phyloP scores from a whole-genome alignment of 2,329 filamentous ascomycete genomes.

The Xylaria sp. region DNA sequence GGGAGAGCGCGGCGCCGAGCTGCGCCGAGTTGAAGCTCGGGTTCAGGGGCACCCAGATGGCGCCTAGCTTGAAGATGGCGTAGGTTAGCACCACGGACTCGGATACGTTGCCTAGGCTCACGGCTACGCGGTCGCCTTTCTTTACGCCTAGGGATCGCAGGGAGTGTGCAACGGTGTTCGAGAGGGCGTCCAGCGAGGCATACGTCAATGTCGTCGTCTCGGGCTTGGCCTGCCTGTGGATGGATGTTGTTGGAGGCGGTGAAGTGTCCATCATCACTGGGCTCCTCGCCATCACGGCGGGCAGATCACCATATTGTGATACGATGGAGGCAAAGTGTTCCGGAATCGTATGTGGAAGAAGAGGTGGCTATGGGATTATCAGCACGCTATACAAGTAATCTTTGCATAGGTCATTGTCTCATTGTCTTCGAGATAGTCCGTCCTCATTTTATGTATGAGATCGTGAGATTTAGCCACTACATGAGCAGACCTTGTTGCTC shows the following conservation, averaged over 20 bases:
- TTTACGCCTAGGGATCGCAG: slow-evolving; percentile 75
- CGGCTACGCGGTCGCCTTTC: slow-evolving; percentile 86
- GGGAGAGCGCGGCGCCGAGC: slow-evolving; percentile 79
- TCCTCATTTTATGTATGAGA: not conserved
- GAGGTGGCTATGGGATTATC: slow-evolving; percentile 64
- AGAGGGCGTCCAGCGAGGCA: slow-evolving; percentile 75
- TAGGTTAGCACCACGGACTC: slow-evolving; percentile 90
- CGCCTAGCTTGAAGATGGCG: slow-evolving; percentile 93
- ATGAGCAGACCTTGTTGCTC: not conserved
- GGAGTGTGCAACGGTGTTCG: slow-evolving; percentile 78
- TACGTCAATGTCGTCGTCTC: slow-evolving; percentile 79
- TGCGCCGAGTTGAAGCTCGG: slow-evolving; percentile 86
- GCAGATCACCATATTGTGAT: slow-evolving; percentile 69
- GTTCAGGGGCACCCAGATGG: slow-evolving; percentile 91
- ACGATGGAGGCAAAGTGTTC: slow-evolving; percentile 77
- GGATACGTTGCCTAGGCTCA: slow-evolving; percentile 85
- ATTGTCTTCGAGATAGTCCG: not conserved
- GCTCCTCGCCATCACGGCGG: slow-evolving; percentile 64
- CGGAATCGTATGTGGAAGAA: slow-evolving; percentile 75
- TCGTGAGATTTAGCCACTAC: not conserved
- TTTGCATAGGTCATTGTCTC: not conserved
- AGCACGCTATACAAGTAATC: slow-evolving; percentile 10
- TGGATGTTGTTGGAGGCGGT: slow-evolving; percentile 32
- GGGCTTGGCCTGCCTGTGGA: slow-evolving; percentile 49
- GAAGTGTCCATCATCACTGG: slow-evolving; percentile 48